Evolutionary conservation across 441 rosid species (phyloP).

Genomic region (Manihot esculenta): DNA sequence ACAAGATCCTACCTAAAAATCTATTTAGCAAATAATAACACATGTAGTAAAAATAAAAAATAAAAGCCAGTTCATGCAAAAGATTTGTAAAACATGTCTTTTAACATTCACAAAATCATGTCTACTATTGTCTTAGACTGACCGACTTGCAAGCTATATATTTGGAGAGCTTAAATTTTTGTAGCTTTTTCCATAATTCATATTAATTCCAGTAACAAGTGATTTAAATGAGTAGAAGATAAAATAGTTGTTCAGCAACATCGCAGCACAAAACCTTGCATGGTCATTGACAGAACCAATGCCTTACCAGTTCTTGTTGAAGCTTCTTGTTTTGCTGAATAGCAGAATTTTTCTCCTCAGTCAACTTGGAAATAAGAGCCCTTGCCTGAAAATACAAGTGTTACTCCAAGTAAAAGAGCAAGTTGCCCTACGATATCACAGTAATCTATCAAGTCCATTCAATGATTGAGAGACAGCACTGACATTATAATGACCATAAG

Average conservation of each 20-base stretch:
- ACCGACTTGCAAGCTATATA: not conserved
- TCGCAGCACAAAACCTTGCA: not conserved
- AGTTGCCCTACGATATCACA: not conserved
- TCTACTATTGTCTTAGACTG: not conserved
- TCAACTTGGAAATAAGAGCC: constrained; percentile 56
- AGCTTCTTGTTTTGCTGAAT: constrained; percentile 58
- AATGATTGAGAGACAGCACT: not conserved
- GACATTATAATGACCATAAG: not conserved
- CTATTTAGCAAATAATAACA: no score
- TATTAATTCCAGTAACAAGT: not conserved
- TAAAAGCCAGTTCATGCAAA: not conserved
- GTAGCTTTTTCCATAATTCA: not conserved
- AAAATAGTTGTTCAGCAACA: not conserved
- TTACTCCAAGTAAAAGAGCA: not conserved
- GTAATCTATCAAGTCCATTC: not conserved
- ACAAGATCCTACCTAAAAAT: no score
- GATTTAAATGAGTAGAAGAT: not conserved
- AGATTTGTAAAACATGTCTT: not conserved
- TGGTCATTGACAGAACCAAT: not conserved
- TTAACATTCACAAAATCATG: not conserved
- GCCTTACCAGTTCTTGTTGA: constrained; percentile 74
- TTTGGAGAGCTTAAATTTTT: not conserved
- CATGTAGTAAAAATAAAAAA: no score
- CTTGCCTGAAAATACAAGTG: constrained; percentile 50
- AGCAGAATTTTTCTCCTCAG: constrained; percentile 60